Evolutionary conservation across 805 yeast species (phyloP).

Genomic region (Lachancea mirantina): DNA sequence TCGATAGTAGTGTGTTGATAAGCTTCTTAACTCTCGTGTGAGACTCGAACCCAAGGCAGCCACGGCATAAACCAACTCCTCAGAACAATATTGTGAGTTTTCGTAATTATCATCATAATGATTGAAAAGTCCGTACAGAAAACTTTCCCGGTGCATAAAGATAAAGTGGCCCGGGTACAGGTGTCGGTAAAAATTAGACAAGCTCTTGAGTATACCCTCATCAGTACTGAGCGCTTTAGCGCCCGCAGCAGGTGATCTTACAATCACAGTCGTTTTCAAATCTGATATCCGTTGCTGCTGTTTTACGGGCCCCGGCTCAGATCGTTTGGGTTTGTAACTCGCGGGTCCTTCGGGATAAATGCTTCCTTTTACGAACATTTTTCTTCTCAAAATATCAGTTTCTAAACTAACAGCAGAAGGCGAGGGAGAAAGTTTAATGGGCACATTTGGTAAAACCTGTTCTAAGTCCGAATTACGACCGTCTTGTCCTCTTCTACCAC

Average conservation of each 20-base stretch:
- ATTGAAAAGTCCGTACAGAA: constrained; percentile 51
- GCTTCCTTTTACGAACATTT: constrained; percentile 27
- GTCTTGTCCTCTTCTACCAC: too few species aligned
- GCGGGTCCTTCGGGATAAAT: constrained; percentile 31
- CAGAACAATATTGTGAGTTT: constrained; percentile 46
- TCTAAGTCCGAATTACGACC: too few species aligned
- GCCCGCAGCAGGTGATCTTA: constrained; percentile 15
- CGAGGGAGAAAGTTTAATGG: neutral
- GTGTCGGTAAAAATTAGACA: constrained; percentile 49
- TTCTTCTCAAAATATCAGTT: constrained; percentile 10
- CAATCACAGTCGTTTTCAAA: constrained; percentile 29
- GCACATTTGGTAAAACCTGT: too few species aligned
- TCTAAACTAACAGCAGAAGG: neutral
- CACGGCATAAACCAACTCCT: constrained; percentile 45
- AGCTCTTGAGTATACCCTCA: constrained; percentile 23
- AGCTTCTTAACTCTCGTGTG: constrained; percentile 36
- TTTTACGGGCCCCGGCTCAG: neutral
- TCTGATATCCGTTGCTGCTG: constrained; percentile 27
- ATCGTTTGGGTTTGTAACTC: constrained; percentile 16
- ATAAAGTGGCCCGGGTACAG: constrained; percentile 57
- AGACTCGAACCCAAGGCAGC: constrained; percentile 54
- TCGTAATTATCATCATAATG: constrained; percentile 39
- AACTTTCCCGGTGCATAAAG: constrained; percentile 58
- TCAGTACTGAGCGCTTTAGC: constrained; percentile 23
- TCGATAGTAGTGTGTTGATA: constrained; percentile 40